A percentile compares a stretch with the other conserved stretches of the same genome.
These are phyloP conservation scores for Apium graveolens DNA, from an alignment of 129 eudicot species.

Conservation along the genomic window DNA sequence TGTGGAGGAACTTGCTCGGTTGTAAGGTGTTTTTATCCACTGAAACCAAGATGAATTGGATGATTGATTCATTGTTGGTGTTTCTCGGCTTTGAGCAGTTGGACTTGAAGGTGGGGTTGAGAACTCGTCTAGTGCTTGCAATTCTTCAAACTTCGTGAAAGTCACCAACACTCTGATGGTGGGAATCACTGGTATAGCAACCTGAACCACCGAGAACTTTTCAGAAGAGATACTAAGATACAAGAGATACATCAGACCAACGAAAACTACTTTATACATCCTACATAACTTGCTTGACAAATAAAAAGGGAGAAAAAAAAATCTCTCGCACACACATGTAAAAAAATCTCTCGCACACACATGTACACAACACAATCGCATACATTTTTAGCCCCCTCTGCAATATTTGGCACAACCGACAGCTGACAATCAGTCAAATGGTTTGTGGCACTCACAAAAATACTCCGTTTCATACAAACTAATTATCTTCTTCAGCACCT, in stretches of 20 bases:
- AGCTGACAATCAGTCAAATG: neutral
- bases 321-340: too few species aligned
- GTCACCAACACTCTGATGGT: constrained; percentile 88
- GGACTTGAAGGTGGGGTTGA: constrained; percentile 97
- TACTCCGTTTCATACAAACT: neutral
- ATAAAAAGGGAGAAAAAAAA: too few species aligned
- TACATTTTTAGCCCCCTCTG: neutral
- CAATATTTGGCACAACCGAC: neutral
- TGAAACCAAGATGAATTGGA: constrained; percentile 82
- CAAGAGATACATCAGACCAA: neutral
- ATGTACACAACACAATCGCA: neutral
- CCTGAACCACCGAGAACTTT: constrained; percentile 32
- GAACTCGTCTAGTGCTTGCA: constrained; percentile 81
- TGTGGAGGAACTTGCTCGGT: constrained; percentile 43
- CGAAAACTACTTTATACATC: neutral
- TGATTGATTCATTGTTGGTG: constrained; percentile 36
- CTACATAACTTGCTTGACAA: neutral
- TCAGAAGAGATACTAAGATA: neutral
- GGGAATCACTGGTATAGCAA: constrained; percentile 88
- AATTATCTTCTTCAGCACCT: neutral
- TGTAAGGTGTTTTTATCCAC: constrained; percentile 83
- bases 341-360: too few species aligned
- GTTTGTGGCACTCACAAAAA: neutral
- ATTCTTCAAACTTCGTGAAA: constrained; percentile 85
- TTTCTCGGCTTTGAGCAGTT: constrained; percentile 42